These are phyloP conservation scores for Coffea humblotiana DNA, from an alignment of 305 asterid species.

Conservation along the genomic window DNA sequence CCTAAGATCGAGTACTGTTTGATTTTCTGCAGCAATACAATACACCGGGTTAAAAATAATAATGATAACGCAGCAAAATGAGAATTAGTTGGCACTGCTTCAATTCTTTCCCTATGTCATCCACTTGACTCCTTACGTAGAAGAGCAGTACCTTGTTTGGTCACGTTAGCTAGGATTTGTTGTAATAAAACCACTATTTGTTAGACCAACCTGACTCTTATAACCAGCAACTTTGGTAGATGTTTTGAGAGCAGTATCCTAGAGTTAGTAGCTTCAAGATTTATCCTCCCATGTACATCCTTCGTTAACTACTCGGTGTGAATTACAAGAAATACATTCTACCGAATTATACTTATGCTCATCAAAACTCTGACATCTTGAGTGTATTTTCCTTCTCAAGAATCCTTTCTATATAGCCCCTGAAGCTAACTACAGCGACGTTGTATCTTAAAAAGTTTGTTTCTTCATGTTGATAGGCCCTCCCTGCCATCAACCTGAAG, in stretches of 20 bases:
- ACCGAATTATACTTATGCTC: neutral
- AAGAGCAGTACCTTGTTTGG: conserved; percentile 19
- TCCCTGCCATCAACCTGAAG: neutral
- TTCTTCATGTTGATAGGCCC: conserved; percentile 1
- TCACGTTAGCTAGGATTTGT: conserved; percentile 25
- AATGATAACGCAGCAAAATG: neutral
- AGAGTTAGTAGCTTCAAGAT: neutral
- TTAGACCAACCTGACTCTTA: conserved; percentile 29
- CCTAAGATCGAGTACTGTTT: too few species aligned
- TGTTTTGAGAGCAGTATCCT: neutral
- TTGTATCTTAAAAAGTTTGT: neutral
- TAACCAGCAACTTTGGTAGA: neutral
- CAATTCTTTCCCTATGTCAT: conserved; percentile 21
- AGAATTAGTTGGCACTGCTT: conserved; percentile 19
- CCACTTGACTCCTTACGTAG: conserved; percentile 11
- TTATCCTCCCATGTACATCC: neutral
- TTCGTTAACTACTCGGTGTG: conserved; percentile 13
- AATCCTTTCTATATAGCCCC: conserved; percentile 11
- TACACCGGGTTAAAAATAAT: too few species aligned
- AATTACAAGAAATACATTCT: conserved; percentile 10
- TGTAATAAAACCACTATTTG: conserved; percentile 18
- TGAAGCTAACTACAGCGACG: conserved; percentile 18
- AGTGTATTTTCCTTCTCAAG: neutral
- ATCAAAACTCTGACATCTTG: neutral
- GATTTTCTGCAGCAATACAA: too few species aligned